These are phyloP conservation scores for Pyracantha coccinea DNA, from an alignment of 331 rosid species.

Conservation along the genomic window DNA sequence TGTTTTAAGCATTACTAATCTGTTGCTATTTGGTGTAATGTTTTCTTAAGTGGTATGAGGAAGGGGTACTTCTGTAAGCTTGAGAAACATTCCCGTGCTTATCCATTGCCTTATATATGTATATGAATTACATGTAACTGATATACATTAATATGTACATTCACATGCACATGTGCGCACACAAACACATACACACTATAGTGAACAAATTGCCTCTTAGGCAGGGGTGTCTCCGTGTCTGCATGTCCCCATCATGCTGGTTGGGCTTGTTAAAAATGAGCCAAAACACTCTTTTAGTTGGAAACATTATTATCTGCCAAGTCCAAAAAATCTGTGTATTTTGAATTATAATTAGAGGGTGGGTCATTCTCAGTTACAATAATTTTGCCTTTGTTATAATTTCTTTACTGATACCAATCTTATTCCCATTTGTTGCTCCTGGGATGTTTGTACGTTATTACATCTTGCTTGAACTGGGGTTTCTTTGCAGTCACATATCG, in stretches of 20 bases:
- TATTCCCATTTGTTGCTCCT: not conserved
- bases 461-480: not conserved
- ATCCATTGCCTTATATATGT: not conserved
- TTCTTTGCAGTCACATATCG: conserved; percentile 68
- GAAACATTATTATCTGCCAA: not conserved
- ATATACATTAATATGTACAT: no score
- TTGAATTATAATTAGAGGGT: not conserved
- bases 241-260: not conserved
- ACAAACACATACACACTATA: not conserved
- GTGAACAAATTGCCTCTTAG: not conserved
- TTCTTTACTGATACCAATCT: not conserved
- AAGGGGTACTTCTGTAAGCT: not conserved
- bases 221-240: not conserved
- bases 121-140: no score
- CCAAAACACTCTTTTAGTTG: not conserved
- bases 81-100: not conserved
- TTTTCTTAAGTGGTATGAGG: not conserved
- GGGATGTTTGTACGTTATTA: not conserved
- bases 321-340: not conserved
- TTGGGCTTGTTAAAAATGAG: not conserved
- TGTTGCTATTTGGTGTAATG: not conserved
- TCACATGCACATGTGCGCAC: not conserved
- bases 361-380: not conserved
- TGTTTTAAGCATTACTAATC: not conserved
- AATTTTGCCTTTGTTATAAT: not conserved